Conservation (phyloP, 805 yeast genomes). For the Limtongozyma cylindracea region DNA sequence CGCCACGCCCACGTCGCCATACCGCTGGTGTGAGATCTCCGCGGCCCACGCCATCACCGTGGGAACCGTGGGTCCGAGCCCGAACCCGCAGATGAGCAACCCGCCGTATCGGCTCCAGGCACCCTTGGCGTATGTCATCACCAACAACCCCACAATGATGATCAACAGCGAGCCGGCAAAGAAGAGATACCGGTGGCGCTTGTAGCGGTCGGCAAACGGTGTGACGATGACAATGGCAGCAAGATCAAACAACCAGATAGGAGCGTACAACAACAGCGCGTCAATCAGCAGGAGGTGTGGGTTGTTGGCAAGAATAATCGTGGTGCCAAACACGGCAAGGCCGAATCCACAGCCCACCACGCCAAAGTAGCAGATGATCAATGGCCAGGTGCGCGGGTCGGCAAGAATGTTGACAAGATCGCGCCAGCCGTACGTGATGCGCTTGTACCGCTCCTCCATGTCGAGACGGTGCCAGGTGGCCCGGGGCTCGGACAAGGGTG, state of each 20-base stretch:
- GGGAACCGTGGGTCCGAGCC: constrained; percentile 81
- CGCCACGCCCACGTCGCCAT: constrained; percentile 73
- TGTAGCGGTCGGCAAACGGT: constrained; percentile 55
- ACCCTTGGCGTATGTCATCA: constrained; percentile 49
- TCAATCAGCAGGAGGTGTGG: constrained; percentile 37
- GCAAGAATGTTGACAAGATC: constrained; percentile 28
- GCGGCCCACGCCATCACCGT: constrained; percentile 68
- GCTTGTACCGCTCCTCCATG: constrained; percentile 23
- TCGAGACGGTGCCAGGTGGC: constrained; percentile 46
- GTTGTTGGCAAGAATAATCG: constrained; percentile 41
- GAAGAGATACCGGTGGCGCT: constrained; percentile 28
- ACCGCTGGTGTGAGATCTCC: constrained; percentile 40
- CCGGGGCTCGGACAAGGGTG: no score
- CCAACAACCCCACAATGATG: constrained; percentile 51
- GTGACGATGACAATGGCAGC: constrained; percentile 52
- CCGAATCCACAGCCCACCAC: constrained; percentile 87
- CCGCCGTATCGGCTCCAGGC: constrained; percentile 68
- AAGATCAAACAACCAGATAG: constrained; percentile 74
- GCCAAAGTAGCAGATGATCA: constrained; percentile 74
- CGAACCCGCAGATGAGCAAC: constrained; percentile 58
- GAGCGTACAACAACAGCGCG: constrained; percentile 59
- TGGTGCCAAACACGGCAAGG: constrained; percentile 62
- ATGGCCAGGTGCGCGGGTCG: constrained; percentile 57
- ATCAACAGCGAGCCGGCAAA: constrained; percentile 37
- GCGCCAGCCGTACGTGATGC: constrained; percentile 25